Evolutionary conservation across 805 yeast species (phyloP), one percentile per base, ranked within the genome.

Genomic region (Ogataea thermomethanolica): DNA sequence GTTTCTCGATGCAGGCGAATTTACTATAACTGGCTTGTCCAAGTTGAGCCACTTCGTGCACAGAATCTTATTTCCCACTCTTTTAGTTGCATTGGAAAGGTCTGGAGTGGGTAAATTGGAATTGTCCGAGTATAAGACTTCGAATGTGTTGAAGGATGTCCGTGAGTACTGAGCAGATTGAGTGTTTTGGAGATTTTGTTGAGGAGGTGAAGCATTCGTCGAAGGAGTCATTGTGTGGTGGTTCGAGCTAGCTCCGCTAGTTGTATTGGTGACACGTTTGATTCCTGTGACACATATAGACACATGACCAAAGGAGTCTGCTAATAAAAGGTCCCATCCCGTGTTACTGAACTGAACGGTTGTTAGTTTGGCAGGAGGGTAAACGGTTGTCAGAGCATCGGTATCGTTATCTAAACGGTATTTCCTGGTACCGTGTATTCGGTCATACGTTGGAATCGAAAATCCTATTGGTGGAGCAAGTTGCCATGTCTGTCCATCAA

Each of bases 401-500:
- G 26, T 14, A 14, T 43, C 44, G 39, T 43, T 29, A 21, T 41
- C 46, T n/a, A 32, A 28, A 1, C 26, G 17, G 15, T 65, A 50
- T 14, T 53, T 51, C 25, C 64, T 51, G 12, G 34, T 9, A 9
- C 27, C 17, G 12, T 39, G 17, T 12, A 37, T 13, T 20, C 39
- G 39, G 29, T 45, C 51, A 46, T 43, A 45, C 2, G 55, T 35
- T 1, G 38, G 46, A 5, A 56, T 34, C 23, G 44, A 43, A 25
- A 70, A 55, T 22, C 58, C 61, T 20, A 72, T 69, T 1, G 86
- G 77, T 7, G 70, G 65, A 1, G 89, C 85, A 45, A 89, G 67
- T 49, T 80, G 79, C 97, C 97, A 91, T 33, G 71, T 62, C 25
- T 71, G 69, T 1, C 96, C 97, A 57, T 86, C 82, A 10, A 76